A percentile compares a stretch with the other conserved stretches of the same genome.
Evolutionary conservation across 2,329 filamentous ascomycete species (phyloP).

Genomic region (Aspergillus awamori): DNA sequence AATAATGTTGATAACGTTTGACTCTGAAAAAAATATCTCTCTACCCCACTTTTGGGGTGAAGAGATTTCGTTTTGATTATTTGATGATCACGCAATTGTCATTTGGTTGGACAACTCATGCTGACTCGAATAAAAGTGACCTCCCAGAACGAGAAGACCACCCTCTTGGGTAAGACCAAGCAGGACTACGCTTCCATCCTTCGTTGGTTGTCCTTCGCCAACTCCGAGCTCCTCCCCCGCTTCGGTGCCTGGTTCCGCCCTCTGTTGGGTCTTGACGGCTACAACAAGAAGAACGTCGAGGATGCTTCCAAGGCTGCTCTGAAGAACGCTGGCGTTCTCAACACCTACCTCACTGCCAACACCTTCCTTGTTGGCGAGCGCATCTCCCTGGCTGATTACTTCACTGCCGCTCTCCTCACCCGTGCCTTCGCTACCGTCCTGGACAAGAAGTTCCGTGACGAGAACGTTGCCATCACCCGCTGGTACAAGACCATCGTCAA

Average conservation of each 20-base stretch:
- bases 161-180: constrained; percentile 99
- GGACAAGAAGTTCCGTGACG: constrained; percentile 81
- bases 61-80: constrained; percentile 19
- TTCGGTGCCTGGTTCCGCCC: constrained; percentile 84
- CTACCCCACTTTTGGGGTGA: constrained; percentile 34
- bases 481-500: constrained; percentile 95
- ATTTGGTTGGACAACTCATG: constrained; percentile 12
- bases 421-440: constrained; percentile 94
- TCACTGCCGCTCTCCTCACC: constrained; percentile 74
- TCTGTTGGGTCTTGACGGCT: constrained; percentile 75
- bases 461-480: constrained; percentile 83
- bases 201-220: constrained; percentile 97
- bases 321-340: constrained; percentile 71
- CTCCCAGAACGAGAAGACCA: constrained; percentile 99
- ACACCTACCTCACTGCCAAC: constrained; percentile 87
- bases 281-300: constrained; percentile 98
- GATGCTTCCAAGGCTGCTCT: constrained; percentile 70
- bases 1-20: constrained; percentile 74
- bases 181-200: constrained; percentile 99
- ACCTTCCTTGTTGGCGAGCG: constrained; percentile 98
- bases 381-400: constrained; percentile 93
- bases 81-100: constrained; percentile 19
- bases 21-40: constrained; percentile 74
- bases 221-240: constrained; percentile 75
- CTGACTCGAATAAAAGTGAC: constrained; percentile 66